A percentile compares a stretch with the other conserved stretches of the same genome.
Evolutionary conservation across 1,139 yeast genomes (phyloP).

Genomic region (Yamadazyma epiphylla): DNA sequence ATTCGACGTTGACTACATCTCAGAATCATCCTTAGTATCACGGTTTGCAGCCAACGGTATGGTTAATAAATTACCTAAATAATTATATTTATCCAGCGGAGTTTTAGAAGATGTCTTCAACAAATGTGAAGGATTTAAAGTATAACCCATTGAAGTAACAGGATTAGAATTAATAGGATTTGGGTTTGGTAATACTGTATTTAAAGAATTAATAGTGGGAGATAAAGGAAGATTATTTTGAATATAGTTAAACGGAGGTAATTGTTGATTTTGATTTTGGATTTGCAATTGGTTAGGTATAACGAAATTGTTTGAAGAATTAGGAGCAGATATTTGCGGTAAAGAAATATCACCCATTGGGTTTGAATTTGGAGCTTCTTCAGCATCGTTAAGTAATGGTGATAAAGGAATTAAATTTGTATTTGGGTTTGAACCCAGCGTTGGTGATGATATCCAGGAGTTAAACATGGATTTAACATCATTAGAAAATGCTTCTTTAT

Average conservation of each 20-base stretch:
- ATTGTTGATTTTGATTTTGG: slow-evolving; percentile 29
- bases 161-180: slow-evolving; percentile 1
- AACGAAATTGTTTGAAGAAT: slow-evolving; percentile 10
- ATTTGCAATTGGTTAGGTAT: slow-evolving; percentile 19
- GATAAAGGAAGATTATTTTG: slow-evolving; percentile 31
- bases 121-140: slow-evolving; percentile 25
- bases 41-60: background rate
- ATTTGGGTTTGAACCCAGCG: slow-evolving; percentile 7
- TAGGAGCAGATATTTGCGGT: background rate
- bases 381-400: slow-evolving; percentile 33
- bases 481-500: slow-evolving; percentile 7
- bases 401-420: slow-evolving; percentile 32
- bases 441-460: slow-evolving; percentile 9
- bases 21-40: background rate
- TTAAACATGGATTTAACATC: slow-evolving; percentile 1
- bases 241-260: slow-evolving; percentile 36
- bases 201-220: slow-evolving; percentile 8
- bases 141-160: slow-evolving; percentile 5
- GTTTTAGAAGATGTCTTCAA: slow-evolving; percentile 5
- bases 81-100: slow-evolving; percentile 1
- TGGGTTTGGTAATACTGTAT: slow-evolving; percentile 2
- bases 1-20: too few relatives aligned
- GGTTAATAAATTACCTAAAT: slow-evolving; percentile 5
- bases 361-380: slow-evolving; percentile 15
- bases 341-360: slow-evolving; percentile 5